Evolutionary conservation across 1,139 yeast species (phyloP).

Genomic region (Yamadazyma friedrichii): DNA sequence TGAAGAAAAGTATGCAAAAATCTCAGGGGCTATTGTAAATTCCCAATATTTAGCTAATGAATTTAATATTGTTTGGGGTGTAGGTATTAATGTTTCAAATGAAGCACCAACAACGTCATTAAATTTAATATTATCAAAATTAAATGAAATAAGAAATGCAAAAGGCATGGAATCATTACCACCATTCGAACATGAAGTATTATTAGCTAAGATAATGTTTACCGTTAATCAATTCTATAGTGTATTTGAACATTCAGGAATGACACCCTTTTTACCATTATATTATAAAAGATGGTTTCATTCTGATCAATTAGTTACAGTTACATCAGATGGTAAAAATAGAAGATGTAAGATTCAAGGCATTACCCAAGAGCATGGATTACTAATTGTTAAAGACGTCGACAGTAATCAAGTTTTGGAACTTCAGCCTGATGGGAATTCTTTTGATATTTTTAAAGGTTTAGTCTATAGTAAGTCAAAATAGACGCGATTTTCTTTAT

Average conservation of each 20-base stretch:
- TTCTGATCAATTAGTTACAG: constrained; percentile 59
- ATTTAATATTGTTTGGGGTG: constrained; percentile 72
- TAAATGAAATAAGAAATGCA: constrained; percentile 50
- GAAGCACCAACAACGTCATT: constrained; percentile 91
- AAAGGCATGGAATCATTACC: constrained; percentile 46
- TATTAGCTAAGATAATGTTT: constrained; percentile 69
- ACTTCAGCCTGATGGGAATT: constrained; percentile 95
- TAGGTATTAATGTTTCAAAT: constrained; percentile 82
- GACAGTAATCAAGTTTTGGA: constrained; percentile 59
- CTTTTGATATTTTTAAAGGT: constrained; percentile 93
- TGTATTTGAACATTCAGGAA: constrained; percentile 63
- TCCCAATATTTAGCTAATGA: constrained; percentile 62
- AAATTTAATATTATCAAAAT: constrained; percentile 60
- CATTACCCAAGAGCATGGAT: constrained; percentile 80
- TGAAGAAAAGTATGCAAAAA: constrained; percentile 60
- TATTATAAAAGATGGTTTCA: constrained; percentile 91
- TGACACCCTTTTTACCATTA: constrained; percentile 62
- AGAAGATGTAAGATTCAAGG: constrained; percentile 66
- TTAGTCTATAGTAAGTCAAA: constrained; percentile 63
- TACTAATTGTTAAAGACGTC: constrained; percentile 72
- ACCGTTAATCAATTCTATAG: constrained; percentile 62
- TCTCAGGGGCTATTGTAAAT: constrained; percentile 84
- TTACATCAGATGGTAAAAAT: constrained; percentile 43
- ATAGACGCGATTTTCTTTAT: not conserved
- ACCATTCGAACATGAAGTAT: constrained; percentile 55